Conservation (phyloP, 2,329 filamentous ascomycete species). For the Blumeria graminis region DNA sequence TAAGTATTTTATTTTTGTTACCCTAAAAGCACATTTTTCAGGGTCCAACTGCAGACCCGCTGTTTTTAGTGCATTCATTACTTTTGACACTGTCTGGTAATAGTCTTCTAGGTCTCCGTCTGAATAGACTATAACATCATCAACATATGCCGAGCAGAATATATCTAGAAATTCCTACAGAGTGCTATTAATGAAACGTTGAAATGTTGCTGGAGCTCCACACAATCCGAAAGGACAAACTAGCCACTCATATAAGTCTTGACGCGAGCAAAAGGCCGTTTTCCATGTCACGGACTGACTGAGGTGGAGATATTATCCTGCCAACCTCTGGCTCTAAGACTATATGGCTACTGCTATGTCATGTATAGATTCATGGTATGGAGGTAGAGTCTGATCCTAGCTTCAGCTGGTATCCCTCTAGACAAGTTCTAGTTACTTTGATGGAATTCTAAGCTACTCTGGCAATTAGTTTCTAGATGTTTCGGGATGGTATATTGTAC, state of each 20-base stretch:
- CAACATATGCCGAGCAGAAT: slow-evolving; percentile 1
- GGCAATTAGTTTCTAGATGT: too few species aligned
- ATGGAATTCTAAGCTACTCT: too few species aligned
- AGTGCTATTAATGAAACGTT: neutral
- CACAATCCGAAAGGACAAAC: slow-evolving; percentile 2
- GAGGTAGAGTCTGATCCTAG: too few species aligned
- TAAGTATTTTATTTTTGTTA: neutral
- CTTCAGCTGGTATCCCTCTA: too few species aligned
- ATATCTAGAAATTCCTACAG: neutral
- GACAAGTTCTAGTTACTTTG: too few species aligned
- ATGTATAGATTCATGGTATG: too few species aligned
- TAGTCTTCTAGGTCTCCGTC: neutral
- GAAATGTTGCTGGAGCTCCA: slow-evolving; percentile 1
- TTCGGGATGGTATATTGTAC: too few species aligned
- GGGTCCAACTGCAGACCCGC: neutral
- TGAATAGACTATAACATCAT: slow-evolving; percentile 1
- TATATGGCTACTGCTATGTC: too few species aligned
- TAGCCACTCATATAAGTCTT: neutral
- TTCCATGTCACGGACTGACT: too few species aligned
- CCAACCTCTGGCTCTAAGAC: too few species aligned
- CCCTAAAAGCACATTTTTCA: neutral
- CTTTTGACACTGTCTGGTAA: neutral
- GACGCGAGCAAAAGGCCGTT: neutral
- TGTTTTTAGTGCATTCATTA: neutral
- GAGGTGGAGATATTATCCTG: too few species aligned